Percentiles rank a stretch among this genome's conserved stretches.
phyloP scores from a whole-genome alignment of 257 asterid genomes.

The Petunia axillaris region DNA sequence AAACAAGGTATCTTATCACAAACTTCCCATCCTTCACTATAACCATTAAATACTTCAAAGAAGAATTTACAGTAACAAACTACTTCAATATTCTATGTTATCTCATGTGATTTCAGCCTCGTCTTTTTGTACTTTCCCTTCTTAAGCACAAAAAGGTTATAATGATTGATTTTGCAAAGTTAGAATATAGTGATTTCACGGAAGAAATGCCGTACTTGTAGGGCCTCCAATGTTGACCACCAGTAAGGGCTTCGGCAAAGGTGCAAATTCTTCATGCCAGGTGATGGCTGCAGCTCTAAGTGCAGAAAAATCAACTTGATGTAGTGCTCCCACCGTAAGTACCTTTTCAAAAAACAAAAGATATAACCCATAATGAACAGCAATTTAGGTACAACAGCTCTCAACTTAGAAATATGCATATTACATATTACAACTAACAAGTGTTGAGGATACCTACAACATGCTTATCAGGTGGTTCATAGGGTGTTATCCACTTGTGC shows the following conservation, averaged over 20 bases:
- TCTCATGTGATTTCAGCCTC: background rate
- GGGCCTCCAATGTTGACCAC: conserved; percentile 97
- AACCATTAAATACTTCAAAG: background rate
- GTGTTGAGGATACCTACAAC: conserved; percentile 59
- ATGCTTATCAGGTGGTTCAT: conserved; percentile 71
- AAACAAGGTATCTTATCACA: background rate
- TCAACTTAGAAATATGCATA: conserved; percentile 22
- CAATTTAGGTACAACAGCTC: conserved; percentile 28
- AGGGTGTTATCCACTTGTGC: conserved; percentile 88
- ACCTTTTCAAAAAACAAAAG: conserved; percentile 49
- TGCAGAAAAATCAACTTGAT: conserved; percentile 79
- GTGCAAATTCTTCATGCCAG: conserved; percentile 92
- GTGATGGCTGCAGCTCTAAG: conserved; percentile 81
- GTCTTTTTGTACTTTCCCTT: background rate
- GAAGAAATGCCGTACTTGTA: conserved; percentile 52
- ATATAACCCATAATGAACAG: conserved; percentile 15
- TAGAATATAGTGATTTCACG: background rate
- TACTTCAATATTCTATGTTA: background rate
- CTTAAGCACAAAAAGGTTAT: background rate
- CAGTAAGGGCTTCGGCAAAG: conserved; percentile 82
- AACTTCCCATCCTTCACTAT: background rate
- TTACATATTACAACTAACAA: conserved; percentile 16
- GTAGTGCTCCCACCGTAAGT: conserved; percentile 94
- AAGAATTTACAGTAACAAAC: too few relatives aligned
- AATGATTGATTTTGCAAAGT: background rate